Evolutionary conservation across 1,139 yeast species (phyloP).

Genomic region (Nakaseomyces delphensis): DNA sequence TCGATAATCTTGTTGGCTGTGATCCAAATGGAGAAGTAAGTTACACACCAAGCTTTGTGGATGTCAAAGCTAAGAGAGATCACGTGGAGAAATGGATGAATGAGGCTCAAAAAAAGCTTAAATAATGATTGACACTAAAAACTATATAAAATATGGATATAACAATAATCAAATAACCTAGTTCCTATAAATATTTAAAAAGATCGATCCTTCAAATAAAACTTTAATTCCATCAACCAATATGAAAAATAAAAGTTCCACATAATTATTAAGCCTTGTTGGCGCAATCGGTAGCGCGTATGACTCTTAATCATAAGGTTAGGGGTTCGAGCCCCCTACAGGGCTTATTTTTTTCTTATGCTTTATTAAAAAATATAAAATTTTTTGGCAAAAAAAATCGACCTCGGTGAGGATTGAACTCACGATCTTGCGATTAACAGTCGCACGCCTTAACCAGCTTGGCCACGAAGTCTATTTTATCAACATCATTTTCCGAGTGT

Average conservation of each 20-base stretch:
- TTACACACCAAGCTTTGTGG: slow-evolving; percentile 25
- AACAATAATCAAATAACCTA: no score
- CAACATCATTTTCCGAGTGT: no score
- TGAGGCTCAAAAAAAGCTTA: slow-evolving; percentile 9
- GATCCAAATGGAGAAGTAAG: slow-evolving; percentile 28
- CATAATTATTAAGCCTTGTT: slow-evolving; percentile 31
- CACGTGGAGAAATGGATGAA: slow-evolving; percentile 18
- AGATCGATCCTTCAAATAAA: no score
- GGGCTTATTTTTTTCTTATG: slow-evolving; percentile 28
- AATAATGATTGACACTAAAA: slow-evolving; percentile 4
- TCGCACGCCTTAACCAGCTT: slow-evolving; percentile 12
- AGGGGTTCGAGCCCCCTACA: slow-evolving; percentile 42
- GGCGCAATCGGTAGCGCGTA: slow-evolving; percentile 43
- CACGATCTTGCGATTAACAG: slow-evolving; percentile 12
- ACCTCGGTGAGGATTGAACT: slow-evolving; percentile 11
- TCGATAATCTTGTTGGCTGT: slow-evolving; percentile 25
- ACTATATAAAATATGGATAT: background rate
- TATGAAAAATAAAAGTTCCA: background rate
- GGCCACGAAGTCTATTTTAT: slow-evolving; percentile 12
- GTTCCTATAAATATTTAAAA: no score
- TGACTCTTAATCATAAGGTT: slow-evolving; percentile 40
- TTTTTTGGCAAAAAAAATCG: slow-evolving; percentile 2
- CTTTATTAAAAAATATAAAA: background rate
- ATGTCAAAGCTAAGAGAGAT: slow-evolving; percentile 23
- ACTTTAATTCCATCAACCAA: background rate